Evolutionary conservation across 768 basidiomycete genomes (phyloP), one percentile per base, ranked within the genome.

Genomic region (Kondoa subrosea): DNA sequence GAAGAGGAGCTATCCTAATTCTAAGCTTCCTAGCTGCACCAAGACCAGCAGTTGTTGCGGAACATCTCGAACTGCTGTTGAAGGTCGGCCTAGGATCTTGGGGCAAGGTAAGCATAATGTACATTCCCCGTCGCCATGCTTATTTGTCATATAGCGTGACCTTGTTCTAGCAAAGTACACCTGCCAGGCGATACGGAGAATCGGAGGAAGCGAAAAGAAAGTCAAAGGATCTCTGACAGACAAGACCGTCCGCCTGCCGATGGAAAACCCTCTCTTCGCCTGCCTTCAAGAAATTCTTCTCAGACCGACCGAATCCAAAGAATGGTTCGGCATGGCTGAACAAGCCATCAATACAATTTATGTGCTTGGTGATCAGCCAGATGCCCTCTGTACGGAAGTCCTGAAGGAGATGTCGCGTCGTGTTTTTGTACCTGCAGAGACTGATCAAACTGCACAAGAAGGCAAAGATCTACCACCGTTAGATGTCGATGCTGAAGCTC

Each of bases 311-410:
- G 82, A 85, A 58, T 86, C 87, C 25, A 88, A 85, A 72, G 91
- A 96, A 68, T 99, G 93, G 80, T 97, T 99, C 72, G 87, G 87
- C 12, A 84, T 97, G 78, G 89, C 93, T 0, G 95, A 99, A 76
- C 93, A 99, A 76, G 89, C 86, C 8, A 86, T 99, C 78, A 96
- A 99, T 76, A 91, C 93, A 1, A 86, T 95, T 64, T 99, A 97
- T 73, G 85, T 87, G 0, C 83, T 99, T 1, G 92, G 89, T 25
- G 90, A 96, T 73, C 90, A 91, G 70, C 95, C 93, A 0, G 93
- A 95, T 75, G 76, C 81, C 1, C 80, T 96, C 34, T 92, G 90
- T 76, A 82, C 85, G 66, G 81, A 81, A 1, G 80, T 97, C 64
- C 85, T 97, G 76, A 88, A 85, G 78, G 85, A 85, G 70, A 80